Base-by-base conservation (phyloP, 2,329 filamentous ascomycete genomes). In the Aspergillus caelatus region DNA sequence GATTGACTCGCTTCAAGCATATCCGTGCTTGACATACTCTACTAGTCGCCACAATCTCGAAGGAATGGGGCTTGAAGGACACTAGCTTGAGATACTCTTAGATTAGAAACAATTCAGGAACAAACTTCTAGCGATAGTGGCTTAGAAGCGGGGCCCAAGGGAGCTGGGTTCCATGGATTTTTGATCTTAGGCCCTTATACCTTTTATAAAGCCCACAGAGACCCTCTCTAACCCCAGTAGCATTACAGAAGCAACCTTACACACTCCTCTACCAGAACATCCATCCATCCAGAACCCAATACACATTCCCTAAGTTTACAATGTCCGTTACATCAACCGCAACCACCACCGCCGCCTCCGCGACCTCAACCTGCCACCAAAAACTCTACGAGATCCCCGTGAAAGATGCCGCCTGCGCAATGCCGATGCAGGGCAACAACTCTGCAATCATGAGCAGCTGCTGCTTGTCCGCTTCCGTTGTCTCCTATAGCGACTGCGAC, bases 401-500 rank as follows among this genome's bases (percentile, higher is more conserved):
- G 46, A 65, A 68, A 28, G 68, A 71, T 48, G 68, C 69, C 59
- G 70, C 70, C 39, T 72, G 70, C 58, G 70, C 68, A 19, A 69
- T 72, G 69, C 65, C 69, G 10, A 71, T 66, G 23, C 55, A 57
- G 26, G 54, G 62, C 59, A 68, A 66, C 64, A 67, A 67, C 63
- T 67, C 64, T 12, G 60, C 65, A 28, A 65, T 71, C 23, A 72
- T 69, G 69, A 68, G 50, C 28, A 62, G 63, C 45, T 71, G 69
- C 62, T 71, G 67, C 53, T 64, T 61, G 50, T 57, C 66, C 10
- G 67, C 68, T 9, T 61, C 62, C 12, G 65, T 71, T 39, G 62
- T 68, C 36, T 66, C 68, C 36, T 71, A 70, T 45, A 62, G 64
- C 19, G 57, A 62, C 60, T 72, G 70, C 55, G 67, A 70, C 60